Evolutionary conservation across 306 rosid genomes (phyloP).

Genomic region (Carpinus viminea): DNA sequence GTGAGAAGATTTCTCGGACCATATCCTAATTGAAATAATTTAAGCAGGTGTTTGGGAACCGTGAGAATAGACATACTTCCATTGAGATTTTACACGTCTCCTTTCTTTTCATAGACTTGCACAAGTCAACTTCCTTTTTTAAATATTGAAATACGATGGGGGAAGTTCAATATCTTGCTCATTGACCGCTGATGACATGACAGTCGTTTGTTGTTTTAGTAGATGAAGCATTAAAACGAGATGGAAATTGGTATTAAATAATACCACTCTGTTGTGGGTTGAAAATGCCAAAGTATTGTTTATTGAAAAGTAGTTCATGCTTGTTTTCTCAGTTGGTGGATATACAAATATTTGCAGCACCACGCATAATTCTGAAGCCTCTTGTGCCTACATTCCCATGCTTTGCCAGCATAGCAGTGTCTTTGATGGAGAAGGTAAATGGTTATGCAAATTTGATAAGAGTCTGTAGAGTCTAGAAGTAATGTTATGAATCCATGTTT

Average conservation of each 20-base stretch:
- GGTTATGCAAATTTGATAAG: neutral
- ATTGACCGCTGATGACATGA: neutral
- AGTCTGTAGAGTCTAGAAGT: neutral
- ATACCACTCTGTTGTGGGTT: neutral
- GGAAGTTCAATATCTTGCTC: neutral
- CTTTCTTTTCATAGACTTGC: neutral
- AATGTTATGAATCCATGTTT: neutral
- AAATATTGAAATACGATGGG: neutral
- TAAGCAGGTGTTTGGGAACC: constrained; percentile 2
- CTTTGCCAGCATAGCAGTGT: constrained; percentile 27
- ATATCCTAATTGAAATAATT: neutral
- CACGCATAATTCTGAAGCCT: constrained; percentile 31
- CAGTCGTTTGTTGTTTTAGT: neutral
- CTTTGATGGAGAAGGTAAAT: constrained; percentile 40
- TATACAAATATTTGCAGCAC: constrained; percentile 32
- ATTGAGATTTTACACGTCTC: neutral
- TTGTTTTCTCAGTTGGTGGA: constrained; percentile 28
- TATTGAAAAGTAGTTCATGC: neutral
- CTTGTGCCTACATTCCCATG: constrained; percentile 41
- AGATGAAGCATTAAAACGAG: neutral
- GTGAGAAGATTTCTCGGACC: constrained; percentile 2
- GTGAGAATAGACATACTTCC: neutral
- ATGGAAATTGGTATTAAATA: neutral
- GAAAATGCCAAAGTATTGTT: neutral
- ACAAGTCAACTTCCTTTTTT: constrained; percentile 2